Evolutionary conservation across 192 early-diverging fungal species (phyloP).

Genomic region (Chytriomyces sp.): DNA sequence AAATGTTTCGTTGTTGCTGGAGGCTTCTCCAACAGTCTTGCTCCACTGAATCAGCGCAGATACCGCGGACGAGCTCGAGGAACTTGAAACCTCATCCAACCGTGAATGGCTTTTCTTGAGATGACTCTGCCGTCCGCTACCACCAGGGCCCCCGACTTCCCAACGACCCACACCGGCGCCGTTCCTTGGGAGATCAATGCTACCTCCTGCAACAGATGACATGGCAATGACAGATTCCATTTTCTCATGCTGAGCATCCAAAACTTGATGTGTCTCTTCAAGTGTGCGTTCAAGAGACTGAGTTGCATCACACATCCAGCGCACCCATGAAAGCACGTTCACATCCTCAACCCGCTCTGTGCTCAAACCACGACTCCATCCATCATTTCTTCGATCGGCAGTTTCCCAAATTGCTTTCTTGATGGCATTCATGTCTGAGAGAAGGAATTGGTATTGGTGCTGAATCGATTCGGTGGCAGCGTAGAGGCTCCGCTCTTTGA

Average conservation of each 20-base stretch:
- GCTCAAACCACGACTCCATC: slow-evolving; percentile 8
- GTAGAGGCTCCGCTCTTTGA: slow-evolving; percentile 34
- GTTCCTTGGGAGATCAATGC: background rate
- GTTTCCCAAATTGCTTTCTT: slow-evolving; percentile 20
- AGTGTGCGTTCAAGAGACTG: slow-evolving; percentile 1
- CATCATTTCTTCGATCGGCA: background rate
- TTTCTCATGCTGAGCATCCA: slow-evolving; percentile 42
- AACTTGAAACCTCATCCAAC: background rate
- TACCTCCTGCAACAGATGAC: background rate
- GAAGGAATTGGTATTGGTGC: slow-evolving; percentile 3
- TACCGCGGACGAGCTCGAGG: background rate
- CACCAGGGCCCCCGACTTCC: background rate
- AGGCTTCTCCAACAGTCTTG: background rate
- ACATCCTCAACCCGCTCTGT: slow-evolving; percentile 32
- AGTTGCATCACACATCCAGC: slow-evolving; percentile 23
- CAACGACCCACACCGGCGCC: background rate
- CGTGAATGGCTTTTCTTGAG: background rate
- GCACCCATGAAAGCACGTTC: slow-evolving; percentile 27
- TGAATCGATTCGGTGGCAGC: slow-evolving; percentile 27
- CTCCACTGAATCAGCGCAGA: background rate
- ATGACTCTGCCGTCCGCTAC: background rate
- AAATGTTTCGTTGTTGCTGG: background rate
- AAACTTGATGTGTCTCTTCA: slow-evolving; percentile 25
- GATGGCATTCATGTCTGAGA: background rate
- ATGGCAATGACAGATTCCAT: slow-evolving; percentile 29